phyloP scores from a whole-genome alignment of 1,284 basidiomycete genomes.

The Malassezia furfur region DNA sequence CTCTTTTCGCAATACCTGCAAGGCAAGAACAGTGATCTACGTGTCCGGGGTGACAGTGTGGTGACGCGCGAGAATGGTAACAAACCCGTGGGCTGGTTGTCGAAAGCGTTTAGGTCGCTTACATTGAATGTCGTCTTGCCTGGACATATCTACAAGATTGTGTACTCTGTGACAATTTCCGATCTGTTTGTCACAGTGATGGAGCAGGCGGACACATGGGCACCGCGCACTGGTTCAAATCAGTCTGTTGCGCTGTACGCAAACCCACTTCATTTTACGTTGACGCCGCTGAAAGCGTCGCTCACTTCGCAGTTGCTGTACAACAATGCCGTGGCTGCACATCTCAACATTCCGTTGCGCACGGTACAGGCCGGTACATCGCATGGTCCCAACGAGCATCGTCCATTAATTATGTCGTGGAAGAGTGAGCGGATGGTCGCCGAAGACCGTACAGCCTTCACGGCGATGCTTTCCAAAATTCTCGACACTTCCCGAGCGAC shows the following conservation, averaged over 20 bases:
- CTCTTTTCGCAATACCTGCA: slow-evolving; percentile 63
- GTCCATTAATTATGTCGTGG: slow-evolving; percentile 56
- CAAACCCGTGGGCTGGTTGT: slow-evolving; percentile 61
- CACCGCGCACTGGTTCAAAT: slow-evolving; percentile 18
- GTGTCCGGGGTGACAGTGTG: slow-evolving; percentile 58
- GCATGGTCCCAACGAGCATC: slow-evolving; percentile 54
- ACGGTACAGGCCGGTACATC: slow-evolving; percentile 55
- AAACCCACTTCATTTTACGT: slow-evolving; percentile 67
- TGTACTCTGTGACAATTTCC: slow-evolving; percentile 60
- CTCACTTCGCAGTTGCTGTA: slow-evolving; percentile 56
- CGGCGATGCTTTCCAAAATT: slow-evolving; percentile 56
- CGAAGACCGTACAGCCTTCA: slow-evolving; percentile 56
- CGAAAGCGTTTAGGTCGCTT: slow-evolving; percentile 62
- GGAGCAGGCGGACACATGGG: slow-evolving; percentile 25
- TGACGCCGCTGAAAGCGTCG: slow-evolving; percentile 58
- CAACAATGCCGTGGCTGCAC: slow-evolving; percentile 55
- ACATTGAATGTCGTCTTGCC: slow-evolving; percentile 61
- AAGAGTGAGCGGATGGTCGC: slow-evolving; percentile 57
- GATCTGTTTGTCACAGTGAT: slow-evolving; percentile 58
- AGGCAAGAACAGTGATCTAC: slow-evolving; percentile 59
- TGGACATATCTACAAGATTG: slow-evolving; percentile 61
- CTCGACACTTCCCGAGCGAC: slow-evolving; percentile 53
- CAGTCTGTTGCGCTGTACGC: slow-evolving; percentile 59
- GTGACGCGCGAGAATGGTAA: slow-evolving; percentile 49
- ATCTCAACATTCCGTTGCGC: slow-evolving; percentile 55